Evolutionary conservation across 2,329 filamentous ascomycete species (phyloP).

Genomic region (Fusarium cicatricum): DNA sequence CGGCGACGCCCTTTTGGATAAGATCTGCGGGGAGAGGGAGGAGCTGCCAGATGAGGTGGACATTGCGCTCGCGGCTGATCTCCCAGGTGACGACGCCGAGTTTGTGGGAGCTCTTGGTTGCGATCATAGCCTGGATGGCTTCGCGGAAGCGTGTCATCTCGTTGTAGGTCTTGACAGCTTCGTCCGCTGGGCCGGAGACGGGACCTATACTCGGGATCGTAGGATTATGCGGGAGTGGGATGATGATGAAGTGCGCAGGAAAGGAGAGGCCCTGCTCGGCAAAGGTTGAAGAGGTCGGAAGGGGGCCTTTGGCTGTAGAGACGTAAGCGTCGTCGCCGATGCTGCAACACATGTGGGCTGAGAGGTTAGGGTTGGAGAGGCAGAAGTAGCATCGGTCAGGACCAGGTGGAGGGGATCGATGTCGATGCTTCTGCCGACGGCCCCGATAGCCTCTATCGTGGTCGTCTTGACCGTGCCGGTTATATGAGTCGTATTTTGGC

Average conservation of each 20-base stretch:
- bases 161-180: conserved; percentile 67
- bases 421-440: conserved; percentile 56
- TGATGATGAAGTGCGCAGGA: conserved; percentile 88
- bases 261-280: conserved; percentile 70
- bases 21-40: conserved; percentile 76
- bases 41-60: conserved; percentile 95
- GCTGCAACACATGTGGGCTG: conserved; percentile 87
- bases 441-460: conserved; percentile 55
- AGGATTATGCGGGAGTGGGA: conserved; percentile 83
- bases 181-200: conserved; percentile 57
- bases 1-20: conserved; percentile 77
- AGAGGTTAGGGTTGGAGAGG: conserved; percentile 83
- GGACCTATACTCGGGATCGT: conserved; percentile 74
- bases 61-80: conserved; percentile 80
- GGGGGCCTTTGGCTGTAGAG: conserved; percentile 89
- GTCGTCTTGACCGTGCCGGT: conserved; percentile 60
- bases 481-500: conserved; percentile 56
- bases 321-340: conserved; percentile 90
- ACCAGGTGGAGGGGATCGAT: conserved; percentile 65
- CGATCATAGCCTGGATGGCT: conserved; percentile 81
- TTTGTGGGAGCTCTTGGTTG: conserved; percentile 59
- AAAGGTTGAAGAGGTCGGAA: conserved; percentile 77
- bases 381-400: conserved; percentile 95
- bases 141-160: conserved; percentile 88
- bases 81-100: conserved; percentile 92